These are phyloP conservation scores for Obelidium mucronatum DNA, from an alignment of 192 early-diverging fungal species.

Conservation along the genomic window DNA sequence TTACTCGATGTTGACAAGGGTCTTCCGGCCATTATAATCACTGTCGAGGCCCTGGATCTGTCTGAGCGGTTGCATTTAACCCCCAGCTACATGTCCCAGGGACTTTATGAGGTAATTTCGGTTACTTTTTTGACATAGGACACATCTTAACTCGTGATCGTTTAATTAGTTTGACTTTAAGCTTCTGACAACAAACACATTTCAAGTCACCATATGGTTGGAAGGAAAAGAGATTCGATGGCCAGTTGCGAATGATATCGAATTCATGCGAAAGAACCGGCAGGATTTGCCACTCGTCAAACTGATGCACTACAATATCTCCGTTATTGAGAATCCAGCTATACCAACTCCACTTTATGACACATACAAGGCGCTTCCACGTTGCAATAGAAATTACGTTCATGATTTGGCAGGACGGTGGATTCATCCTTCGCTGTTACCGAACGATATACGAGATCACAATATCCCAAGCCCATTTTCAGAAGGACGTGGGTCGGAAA, in stretches of 20 bases:
- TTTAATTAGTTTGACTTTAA: neutral
- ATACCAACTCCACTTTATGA: neutral
- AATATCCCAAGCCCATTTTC: neutral
- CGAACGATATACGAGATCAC: neutral
- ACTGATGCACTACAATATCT: neutral
- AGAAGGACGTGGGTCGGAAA: neutral
- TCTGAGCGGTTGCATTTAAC: neutral
- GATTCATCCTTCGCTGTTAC: neutral
- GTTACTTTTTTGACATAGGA: neutral
- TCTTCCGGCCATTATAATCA: neutral
- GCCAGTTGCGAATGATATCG: neutral
- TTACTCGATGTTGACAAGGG: neutral
- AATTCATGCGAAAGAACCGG: neutral
- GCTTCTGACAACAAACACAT: neutral
- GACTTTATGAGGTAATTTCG: neutral
- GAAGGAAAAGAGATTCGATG: neutral
- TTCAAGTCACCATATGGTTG: neutral
- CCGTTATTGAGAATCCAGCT: neutral
- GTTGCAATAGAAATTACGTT: neutral
- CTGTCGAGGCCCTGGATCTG: neutral
- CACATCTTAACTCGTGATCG: neutral
- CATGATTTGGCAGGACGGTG: neutral
- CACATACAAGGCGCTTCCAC: neutral
- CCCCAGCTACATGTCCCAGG: neutral
- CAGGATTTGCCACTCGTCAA: neutral